Evolutionary conservation across 495 filamentous ascomycete species (phyloP), one percentile per base, ranked within the genome.

Genomic region (Aspergillus ostianus): DNA sequence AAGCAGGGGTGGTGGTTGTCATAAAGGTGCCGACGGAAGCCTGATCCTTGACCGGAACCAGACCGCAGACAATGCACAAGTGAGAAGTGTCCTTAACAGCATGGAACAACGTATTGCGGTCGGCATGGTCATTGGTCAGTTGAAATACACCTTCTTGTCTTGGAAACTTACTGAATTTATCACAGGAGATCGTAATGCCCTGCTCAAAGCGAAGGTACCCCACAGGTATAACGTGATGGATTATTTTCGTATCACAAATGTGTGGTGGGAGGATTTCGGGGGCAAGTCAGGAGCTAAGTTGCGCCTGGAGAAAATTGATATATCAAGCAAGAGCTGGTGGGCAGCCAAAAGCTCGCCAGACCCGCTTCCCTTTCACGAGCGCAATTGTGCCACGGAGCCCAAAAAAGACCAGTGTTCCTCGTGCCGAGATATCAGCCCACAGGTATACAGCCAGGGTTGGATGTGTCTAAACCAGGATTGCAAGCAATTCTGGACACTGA

Each of bases 241-340:
- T n/a, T 87, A 78, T 65, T 95, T 93, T 66, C 83, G 86, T 29
- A 72, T 91, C 18, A 90, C 87, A 0, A 73, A 89, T 36, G 72
- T 92, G 2, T 96, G 92, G 92, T 74, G 67, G 17, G 91, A 96
- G 64, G 81, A 76, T 50, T 64, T 70, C 4, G 66, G 75, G 0
- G 57, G 70, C 0, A 74, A 80, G 18, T 78, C 67, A 0, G 68
- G 80, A 0, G 79, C 81, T 60, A 86, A 81, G 61, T 78, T 88
- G 17, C 82, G 91, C 6, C 80, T 93, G 23, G 85, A 96, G 70
- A 92, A 93, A 62, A 68, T 91, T 2, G 69, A 90, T 19, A 69
- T 86, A 0, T 45, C 61, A 0, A 62, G 72, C 19, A 76, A 77
- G 30, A 88, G 90, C 47, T 96, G 92, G 92, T 93, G 89, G 87